Conservation (phyloP, 208 protist species). For the Porcisia deanei region DNA sequence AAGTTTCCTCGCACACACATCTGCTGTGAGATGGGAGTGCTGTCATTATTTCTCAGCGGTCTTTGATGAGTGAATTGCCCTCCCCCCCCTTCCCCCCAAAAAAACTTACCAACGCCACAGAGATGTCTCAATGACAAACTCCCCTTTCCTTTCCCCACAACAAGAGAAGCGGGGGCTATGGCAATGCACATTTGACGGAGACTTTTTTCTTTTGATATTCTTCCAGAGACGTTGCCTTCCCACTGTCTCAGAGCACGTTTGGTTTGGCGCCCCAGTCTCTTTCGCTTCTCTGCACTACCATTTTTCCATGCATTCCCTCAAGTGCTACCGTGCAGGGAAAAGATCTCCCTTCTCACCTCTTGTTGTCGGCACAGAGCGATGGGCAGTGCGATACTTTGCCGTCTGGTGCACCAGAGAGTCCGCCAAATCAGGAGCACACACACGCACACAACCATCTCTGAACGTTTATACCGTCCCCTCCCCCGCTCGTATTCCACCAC, state of each 20-base stretch:
- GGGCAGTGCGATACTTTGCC: background rate
- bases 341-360: background rate
- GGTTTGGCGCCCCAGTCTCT: background rate
- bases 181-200: background rate
- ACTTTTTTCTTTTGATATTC: background rate
- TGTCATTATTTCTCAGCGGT: background rate
- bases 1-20: background rate
- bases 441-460: background rate
- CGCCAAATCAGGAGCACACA: background rate
- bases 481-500: background rate
- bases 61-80: background rate
- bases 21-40: background rate
- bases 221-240: background rate
- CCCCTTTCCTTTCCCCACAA: background rate
- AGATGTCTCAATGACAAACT: background rate
- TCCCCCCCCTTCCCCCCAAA: background rate
- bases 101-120: background rate
- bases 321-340: background rate
- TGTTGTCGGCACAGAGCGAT: background rate
- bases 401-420: background rate
- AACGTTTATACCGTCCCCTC: background rate
- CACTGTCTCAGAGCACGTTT: background rate
- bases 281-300: background rate
- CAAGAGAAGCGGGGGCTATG: background rate
- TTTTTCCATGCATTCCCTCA: background rate